These are phyloP conservation scores for Kregervanrija delftensis DNA, from an alignment of 805 yeast genomes.

Conservation along the genomic window DNA sequence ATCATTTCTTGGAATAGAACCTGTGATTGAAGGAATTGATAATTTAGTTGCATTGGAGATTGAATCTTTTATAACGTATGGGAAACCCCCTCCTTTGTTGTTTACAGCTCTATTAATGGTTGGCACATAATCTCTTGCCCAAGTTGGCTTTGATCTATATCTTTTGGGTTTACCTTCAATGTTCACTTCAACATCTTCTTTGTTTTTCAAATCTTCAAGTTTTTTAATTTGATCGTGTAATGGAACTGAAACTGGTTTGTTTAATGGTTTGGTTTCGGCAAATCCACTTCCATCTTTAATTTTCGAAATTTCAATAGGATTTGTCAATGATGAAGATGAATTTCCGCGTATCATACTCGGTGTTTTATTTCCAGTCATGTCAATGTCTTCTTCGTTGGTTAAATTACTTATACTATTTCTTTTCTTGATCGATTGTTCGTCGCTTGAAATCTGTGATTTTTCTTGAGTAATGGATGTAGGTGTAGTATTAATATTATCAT, in stretches of 20 bases:
- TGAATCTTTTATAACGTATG: conserved; percentile 2
- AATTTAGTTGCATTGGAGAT: conserved; percentile 16
- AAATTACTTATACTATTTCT: conserved; percentile 28
- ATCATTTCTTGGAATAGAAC: conserved; percentile 73
- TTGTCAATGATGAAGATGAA: conserved; percentile 10
- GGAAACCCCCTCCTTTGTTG: too few relatives aligned
- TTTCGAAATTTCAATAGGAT: conserved; percentile 6
- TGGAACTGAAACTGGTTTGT: conserved; percentile 4
- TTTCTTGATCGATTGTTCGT: conserved; percentile 6
- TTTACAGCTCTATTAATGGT: conserved; percentile 8
- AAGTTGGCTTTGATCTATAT: conserved; percentile 62
- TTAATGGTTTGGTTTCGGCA: conserved; percentile 6
- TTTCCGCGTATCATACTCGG: conserved; percentile 20
- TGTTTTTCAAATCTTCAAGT: conserved; percentile 26
- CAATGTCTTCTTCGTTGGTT: conserved; percentile 42
- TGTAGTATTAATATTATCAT: too few relatives aligned
- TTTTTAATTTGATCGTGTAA: conserved; percentile 21
- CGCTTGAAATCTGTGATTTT: not conserved
- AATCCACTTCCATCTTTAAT: conserved; percentile 1
- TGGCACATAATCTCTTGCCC: conserved; percentile 77
- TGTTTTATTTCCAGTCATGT: conserved; percentile 33
- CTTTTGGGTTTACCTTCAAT: conserved; percentile 45
- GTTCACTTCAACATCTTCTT: conserved; percentile 10
- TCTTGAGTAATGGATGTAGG: not conserved
- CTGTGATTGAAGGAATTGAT: conserved; percentile 49